Evolutionary conservation across 768 basidiomycete species (phyloP).

Genomic region (Leccinum aurantiacum): DNA sequence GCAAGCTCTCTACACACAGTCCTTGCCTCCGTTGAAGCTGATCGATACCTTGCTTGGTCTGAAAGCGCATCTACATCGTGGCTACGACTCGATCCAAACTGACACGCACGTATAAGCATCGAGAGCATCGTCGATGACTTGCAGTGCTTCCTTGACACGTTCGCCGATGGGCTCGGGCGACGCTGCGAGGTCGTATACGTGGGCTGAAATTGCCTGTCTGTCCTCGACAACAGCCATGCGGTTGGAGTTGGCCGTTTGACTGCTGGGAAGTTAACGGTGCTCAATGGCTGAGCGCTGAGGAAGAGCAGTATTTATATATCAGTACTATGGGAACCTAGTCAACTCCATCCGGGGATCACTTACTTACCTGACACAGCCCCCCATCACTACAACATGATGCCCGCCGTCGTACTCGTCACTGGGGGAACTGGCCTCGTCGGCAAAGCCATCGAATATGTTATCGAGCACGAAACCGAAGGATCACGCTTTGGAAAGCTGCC

Average conservation of each 20-base stretch:
- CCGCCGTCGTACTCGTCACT: slow-evolving; percentile 70
- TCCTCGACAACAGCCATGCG: slow-evolving; percentile 39
- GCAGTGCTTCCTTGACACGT: slow-evolving; percentile 74
- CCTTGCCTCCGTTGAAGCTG: slow-evolving; percentile 99
- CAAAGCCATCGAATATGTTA: slow-evolving; percentile 74
- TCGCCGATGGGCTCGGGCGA: slow-evolving; percentile 54
- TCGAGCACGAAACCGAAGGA: slow-evolving; percentile 75
- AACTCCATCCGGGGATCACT: not conserved
- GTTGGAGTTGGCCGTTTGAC: not conserved
- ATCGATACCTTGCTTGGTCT: slow-evolving; percentile 75
- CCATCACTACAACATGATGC: slow-evolving; percentile 17
- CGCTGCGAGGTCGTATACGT: slow-evolving; percentile 63
- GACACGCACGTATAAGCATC: slow-evolving; percentile 75
- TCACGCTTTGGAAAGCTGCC: slow-evolving; percentile 74
- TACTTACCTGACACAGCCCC: slow-evolving; percentile 1
- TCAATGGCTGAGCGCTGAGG: not conserved
- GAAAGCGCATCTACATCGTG: slow-evolving; percentile 14
- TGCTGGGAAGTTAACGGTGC: slow-evolving; percentile 8
- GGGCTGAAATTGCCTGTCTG: slow-evolving; percentile 48
- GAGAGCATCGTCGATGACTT: slow-evolving; percentile 77
- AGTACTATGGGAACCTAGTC: slow-evolving; percentile 15
- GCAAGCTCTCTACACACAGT: slow-evolving; percentile 61
- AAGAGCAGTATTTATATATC: not conserved
- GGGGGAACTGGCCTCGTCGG: slow-evolving; percentile 88
- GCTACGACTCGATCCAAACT: slow-evolving; percentile 4